Base-by-base conservation (phyloP, 179 eudicot species). In the Spergularia azorica region DNA sequence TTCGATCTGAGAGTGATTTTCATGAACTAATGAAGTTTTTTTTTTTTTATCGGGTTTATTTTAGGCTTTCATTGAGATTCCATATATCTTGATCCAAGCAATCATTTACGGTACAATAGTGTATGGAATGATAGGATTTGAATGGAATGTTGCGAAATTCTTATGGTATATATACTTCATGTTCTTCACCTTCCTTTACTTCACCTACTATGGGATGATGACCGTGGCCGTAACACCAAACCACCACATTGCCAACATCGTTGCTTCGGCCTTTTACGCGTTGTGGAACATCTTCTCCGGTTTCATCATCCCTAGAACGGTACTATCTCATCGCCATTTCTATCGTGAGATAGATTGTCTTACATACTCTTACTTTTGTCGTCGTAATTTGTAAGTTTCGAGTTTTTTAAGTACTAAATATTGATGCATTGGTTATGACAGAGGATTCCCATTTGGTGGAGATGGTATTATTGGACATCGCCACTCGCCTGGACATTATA, bases 231-330 rank as follows among this genome's bases (percentile, higher is more conserved):
- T 79, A 46, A 79, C 82, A 67, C 82, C 82, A 50, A 79, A 79
- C 63, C 78, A 73, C 57, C 77, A 74, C 20, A 69, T 79, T 39
- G 77, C 82, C 75, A 59, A 76, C 70, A 74, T 79, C 18, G 82
- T 79, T 20, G 77, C 78, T 68, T 69, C 82, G n/a, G 78, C 82
- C 36, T 79, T 74, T 68, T 79, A 79, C 43, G 82, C 74, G 12
- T 14, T 79, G 50, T 79, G 82, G 82, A 79, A 74, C 74, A 71
- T 79, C 82, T 79, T 79, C 78, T 79, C 82, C 18, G 82, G 82
- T 2, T 79, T 60, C 70, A 67, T 79, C 78, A 74, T 79, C 50
- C 82, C 78, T 3, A 79, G 48, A 68, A 76, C 82, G 32, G 82
- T 79, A 36, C 3, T 36, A 36, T 67, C 14, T 9, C 14, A 55